Conservation (phyloP, 1,139 yeast species). For the Debaryomyces sp. region DNA sequence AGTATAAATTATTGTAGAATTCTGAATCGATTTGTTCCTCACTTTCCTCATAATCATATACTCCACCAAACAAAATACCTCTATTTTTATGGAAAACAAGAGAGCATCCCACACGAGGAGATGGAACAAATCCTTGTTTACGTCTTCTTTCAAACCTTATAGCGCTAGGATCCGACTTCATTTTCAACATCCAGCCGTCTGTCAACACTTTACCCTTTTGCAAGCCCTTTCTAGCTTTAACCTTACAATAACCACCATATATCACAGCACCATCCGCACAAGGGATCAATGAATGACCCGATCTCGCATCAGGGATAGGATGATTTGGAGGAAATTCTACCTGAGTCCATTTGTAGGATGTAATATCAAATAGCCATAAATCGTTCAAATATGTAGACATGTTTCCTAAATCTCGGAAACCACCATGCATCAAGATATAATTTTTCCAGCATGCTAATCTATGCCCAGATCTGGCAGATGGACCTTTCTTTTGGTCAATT, state of each 20-base stretch:
- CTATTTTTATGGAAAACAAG: slow-evolving; percentile 89
- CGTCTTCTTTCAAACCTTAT: slow-evolving; percentile 87
- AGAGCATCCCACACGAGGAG: slow-evolving; percentile 92
- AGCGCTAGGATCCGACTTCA: slow-evolving; percentile 82
- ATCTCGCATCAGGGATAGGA: slow-evolving; percentile 84
- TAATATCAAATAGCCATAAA: slow-evolving; percentile 90
- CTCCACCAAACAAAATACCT: slow-evolving; percentile 95
- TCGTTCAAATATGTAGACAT: slow-evolving; percentile 84
- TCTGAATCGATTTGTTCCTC: slow-evolving; percentile 88
- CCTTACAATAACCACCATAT: slow-evolving; percentile 94
- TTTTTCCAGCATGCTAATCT: slow-evolving; percentile 92
- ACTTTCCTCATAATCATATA: slow-evolving; percentile 90
- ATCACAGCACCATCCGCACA: slow-evolving; percentile 81
- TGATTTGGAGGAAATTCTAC: slow-evolving; percentile 85
- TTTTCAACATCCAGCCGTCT: slow-evolving; percentile 86
- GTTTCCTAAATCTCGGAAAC: slow-evolving; percentile 87
- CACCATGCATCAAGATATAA: slow-evolving; percentile 82
- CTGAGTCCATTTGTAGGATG: slow-evolving; percentile 88
- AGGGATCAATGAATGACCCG: slow-evolving; percentile 90
- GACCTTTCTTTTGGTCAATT: slow-evolving; percentile 69
- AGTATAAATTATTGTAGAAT: slow-evolving; percentile 78
- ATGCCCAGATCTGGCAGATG: slow-evolving; percentile 90
- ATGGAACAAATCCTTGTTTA: slow-evolving; percentile 86
- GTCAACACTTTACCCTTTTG: slow-evolving; percentile 91
- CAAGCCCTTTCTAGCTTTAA: slow-evolving; percentile 84